phyloP scores from a whole-genome alignment of 202 grass and related monocot species.

The Bolboschoenoplectus hybrid region DNA sequence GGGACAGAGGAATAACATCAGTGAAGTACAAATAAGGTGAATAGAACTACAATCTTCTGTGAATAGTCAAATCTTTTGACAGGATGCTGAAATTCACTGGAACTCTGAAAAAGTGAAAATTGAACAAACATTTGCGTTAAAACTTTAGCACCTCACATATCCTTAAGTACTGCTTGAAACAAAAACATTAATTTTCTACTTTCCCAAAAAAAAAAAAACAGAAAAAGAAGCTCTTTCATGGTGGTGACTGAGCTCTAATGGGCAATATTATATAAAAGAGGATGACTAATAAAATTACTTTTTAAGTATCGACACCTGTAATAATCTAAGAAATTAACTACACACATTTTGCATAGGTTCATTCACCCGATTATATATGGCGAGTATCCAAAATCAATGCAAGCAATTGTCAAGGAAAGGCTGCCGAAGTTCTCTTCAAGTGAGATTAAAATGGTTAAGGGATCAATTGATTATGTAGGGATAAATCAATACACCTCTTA shows the following conservation, averaged over 20 bases:
- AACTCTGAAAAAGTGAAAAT: background rate
- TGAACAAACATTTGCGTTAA: background rate
- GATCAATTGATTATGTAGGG: conserved; percentile 77
- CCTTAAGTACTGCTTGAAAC: background rate
- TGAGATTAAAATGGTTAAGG: conserved; percentile 81
- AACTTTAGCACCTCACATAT: background rate
- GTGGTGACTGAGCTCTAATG: background rate
- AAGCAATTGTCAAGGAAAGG: conserved; percentile 63
- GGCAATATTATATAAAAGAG: background rate
- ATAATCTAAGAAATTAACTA: conserved; percentile 18
- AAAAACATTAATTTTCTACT: background rate
- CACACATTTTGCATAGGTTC: conserved; percentile 52
- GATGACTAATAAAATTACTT: background rate
- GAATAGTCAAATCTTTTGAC: background rate
- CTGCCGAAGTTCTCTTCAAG: conserved; percentile 67
- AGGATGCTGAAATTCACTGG: background rate
- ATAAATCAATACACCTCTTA: conserved; percentile 92
- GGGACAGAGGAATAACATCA: background rate
- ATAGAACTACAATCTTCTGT: background rate
- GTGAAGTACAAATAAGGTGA: background rate
- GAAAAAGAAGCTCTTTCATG: background rate
- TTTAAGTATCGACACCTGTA: background rate
- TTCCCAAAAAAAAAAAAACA: background rate
- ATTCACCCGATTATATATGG: conserved; percentile 73
- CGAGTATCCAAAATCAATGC: conserved; percentile 64